phyloP scores from a whole-genome alignment of 2,329 filamentous ascomycete species.

The Hypoxylon sp. region DNA sequence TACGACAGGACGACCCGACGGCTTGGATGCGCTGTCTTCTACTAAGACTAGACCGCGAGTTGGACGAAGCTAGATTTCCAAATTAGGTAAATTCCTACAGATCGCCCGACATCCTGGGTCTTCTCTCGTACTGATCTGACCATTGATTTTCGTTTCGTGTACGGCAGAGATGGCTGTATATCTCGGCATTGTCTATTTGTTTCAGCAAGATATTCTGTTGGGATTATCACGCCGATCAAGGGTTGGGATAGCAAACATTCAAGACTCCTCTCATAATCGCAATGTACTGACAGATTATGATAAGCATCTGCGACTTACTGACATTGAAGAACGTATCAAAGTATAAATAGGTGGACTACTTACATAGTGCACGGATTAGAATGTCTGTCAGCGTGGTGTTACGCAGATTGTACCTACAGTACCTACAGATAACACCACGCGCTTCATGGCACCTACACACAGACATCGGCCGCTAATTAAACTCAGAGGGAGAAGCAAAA shows the following conservation, averaged over 20 bases:
- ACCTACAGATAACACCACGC: constrained; percentile 3
- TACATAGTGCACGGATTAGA: constrained; percentile 28
- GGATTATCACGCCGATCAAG: constrained; percentile 24
- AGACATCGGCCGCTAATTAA: constrained; percentile 22
- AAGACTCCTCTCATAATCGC: constrained; percentile 2
- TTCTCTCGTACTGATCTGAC: background rate
- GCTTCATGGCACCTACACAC: constrained; percentile 8
- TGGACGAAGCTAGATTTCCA: constrained; percentile 19
- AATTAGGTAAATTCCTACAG: constrained; percentile 39
- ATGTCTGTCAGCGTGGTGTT: constrained; percentile 16
- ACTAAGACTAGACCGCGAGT: constrained; percentile 18
- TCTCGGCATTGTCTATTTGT: constrained; percentile 15
- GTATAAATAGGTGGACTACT: constrained; percentile 12
- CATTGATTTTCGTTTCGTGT: background rate
- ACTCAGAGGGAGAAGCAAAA: constrained; percentile 18
- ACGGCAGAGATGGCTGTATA: constrained; percentile 10
- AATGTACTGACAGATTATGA: background rate
- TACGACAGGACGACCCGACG: constrained; percentile 32
- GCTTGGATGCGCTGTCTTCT: constrained; percentile 33
- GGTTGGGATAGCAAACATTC: constrained; percentile 13
- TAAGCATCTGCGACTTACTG: constrained; percentile 5
- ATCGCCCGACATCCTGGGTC: constrained; percentile 24
- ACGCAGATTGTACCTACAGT: constrained; percentile 11
- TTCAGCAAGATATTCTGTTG: constrained; percentile 12
- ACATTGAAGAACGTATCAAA: constrained; percentile 23